Conservation (phyloP, 192 early-diverging fungal species). For the Lobulomyces angularis region DNA sequence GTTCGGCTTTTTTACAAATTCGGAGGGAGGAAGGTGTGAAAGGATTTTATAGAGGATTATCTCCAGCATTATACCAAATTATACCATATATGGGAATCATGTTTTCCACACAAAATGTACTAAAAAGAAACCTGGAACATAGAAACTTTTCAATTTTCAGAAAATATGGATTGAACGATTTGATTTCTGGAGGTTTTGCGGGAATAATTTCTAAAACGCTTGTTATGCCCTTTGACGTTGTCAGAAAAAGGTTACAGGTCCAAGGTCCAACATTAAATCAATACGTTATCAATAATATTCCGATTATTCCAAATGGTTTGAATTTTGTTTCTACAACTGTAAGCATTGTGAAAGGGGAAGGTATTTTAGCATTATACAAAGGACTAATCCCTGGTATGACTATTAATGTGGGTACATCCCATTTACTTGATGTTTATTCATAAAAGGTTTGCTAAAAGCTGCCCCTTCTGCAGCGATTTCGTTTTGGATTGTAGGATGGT, state of each 20-base stretch:
- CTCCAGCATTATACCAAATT: constrained; percentile 72
- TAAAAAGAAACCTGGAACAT: constrained; percentile 32
- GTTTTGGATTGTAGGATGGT: constrained; percentile 56
- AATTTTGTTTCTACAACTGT: constrained; percentile 44
- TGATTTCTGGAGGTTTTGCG: constrained; percentile 64
- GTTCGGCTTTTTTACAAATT: constrained; percentile 55
- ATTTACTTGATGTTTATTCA: too few relatives aligned
- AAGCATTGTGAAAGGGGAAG: constrained; percentile 64
- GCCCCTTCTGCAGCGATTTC: constrained; percentile 74
- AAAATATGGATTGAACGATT: constrained; percentile 38
- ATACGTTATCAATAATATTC: constrained; percentile 52
- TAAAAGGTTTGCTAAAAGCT: constrained; percentile 75
- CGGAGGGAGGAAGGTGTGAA: constrained; percentile 54
- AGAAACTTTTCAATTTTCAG: constrained; percentile 12
- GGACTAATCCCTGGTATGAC: constrained; percentile 74
- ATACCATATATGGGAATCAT: constrained; percentile 92
- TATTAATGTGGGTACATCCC: too few relatives aligned
- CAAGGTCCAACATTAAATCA: constrained; percentile 57
- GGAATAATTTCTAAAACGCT: constrained; percentile 71
- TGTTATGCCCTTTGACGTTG: constrained; percentile 85
- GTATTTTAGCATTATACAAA: constrained; percentile 72
- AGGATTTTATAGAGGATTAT: constrained; percentile 79
- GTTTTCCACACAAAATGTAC: constrained; percentile 64
- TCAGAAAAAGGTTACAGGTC: constrained; percentile 48
- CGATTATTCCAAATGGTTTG: constrained; percentile 43